Evolutionary conservation across 1,284 basidiomycete species (phyloP).

Genomic region (Porogramme epimiltina): DNA sequence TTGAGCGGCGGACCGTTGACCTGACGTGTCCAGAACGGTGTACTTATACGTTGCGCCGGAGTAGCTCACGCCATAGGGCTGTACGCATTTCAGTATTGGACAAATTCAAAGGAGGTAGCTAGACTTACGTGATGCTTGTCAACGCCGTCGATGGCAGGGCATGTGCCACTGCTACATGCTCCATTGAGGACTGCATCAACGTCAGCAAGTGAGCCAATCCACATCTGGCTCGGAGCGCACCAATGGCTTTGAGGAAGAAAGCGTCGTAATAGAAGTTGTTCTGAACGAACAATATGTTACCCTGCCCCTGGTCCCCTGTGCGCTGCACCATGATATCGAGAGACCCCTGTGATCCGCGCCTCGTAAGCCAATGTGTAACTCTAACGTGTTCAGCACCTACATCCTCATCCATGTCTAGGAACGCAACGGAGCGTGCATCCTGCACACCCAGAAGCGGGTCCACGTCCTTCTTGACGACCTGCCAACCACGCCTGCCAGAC

Average conservation of each 20-base stretch:
- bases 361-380: slow-evolving; percentile 12
- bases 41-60: slow-evolving; percentile 98
- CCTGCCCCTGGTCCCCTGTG: slow-evolving; percentile 64
- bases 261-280: slow-evolving; percentile 99
- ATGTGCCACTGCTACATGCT: slow-evolving; percentile 84
- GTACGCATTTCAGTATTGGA: not conserved
- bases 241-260: slow-evolving; percentile 96
- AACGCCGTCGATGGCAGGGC: slow-evolving; percentile 61
- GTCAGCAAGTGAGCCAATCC: not conserved
- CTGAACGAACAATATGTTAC: slow-evolving; percentile 83
- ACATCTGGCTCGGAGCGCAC: slow-evolving; percentile 43
- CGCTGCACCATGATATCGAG: slow-evolving; percentile 92
- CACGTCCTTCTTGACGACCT: slow-evolving; percentile 59
- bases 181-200: slow-evolving; percentile 79
- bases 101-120: not conserved
- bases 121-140: slow-evolving; percentile 70
- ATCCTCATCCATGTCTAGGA: slow-evolving; percentile 96
- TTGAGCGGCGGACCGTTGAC: slow-evolving; percentile 87
- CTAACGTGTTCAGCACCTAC: slow-evolving; percentile 48
- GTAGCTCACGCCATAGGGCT: slow-evolving; percentile 94
- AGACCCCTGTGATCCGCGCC: slow-evolving; percentile 67
- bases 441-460: slow-evolving; percentile 66
- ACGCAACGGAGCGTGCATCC: slow-evolving; percentile 82
- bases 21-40: slow-evolving; percentile 93
- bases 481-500: slow-evolving; percentile 62